phyloP scores from a whole-genome alignment of 1,284 basidiomycete genomes.

The Fomes fomentarius region DNA sequence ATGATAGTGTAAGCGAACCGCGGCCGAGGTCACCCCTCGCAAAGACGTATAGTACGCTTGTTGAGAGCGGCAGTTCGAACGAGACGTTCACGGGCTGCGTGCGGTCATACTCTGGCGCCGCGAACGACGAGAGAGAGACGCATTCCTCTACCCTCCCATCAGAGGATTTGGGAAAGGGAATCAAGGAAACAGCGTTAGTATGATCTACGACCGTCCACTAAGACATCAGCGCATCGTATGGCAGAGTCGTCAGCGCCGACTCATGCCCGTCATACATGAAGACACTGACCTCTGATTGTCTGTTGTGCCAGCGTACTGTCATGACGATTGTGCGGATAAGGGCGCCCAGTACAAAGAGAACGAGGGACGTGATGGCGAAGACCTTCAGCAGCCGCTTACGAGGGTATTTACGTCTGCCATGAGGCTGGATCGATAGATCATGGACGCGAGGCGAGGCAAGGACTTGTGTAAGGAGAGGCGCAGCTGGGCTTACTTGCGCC shows the following conservation, averaged over 20 bases:
- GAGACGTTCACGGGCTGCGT: constrained; percentile 4
- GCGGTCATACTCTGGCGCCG: background rate
- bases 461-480: too few species aligned
- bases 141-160: constrained; percentile 22
- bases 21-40: constrained; percentile 23
- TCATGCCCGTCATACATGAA: background rate
- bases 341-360: constrained; percentile 25
- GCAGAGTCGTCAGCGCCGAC: too few species aligned
- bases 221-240: too few species aligned
- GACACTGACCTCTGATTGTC: constrained; percentile 1
- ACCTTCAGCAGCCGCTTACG: constrained; percentile 30
- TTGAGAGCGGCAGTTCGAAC: constrained; percentile 25
- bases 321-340: constrained; percentile 24
- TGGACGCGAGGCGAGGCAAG: too few species aligned
- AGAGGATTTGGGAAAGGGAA: background rate
- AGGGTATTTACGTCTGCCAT: constrained; percentile 20
- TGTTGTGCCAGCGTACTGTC: background rate
- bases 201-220: background rate
- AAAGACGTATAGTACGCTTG: constrained; percentile 30
- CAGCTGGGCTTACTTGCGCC: background rate
- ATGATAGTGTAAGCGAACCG: constrained; percentile 21
- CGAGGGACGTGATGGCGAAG: constrained; percentile 25
- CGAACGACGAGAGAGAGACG: background rate
- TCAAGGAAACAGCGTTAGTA: background rate
- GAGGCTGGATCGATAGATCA: too few species aligned